These are phyloP conservation scores for Epichloe sibirici DNA, from an alignment of 2,329 filamentous ascomycete species.

Conservation along the genomic window DNA sequence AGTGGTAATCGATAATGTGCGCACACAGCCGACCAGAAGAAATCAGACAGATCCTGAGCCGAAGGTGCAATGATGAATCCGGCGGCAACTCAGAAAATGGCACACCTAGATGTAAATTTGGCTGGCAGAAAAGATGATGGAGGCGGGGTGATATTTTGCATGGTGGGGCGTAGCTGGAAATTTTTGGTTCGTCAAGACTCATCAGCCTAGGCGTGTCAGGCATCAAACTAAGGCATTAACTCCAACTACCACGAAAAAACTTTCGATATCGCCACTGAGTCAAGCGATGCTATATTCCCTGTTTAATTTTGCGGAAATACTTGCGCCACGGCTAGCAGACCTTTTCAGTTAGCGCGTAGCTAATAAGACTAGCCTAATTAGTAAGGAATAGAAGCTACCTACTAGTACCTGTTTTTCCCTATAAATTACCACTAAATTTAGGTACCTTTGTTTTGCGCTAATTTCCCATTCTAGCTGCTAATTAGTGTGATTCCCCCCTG, in stretches of 20 bases:
- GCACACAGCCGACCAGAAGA: background rate
- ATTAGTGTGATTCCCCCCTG: no score
- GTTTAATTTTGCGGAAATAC: no score
- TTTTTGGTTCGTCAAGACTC: slow-evolving; percentile 19
- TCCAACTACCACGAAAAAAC: background rate
- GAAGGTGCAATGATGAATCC: slow-evolving; percentile 6
- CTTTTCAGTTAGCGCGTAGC: no score
- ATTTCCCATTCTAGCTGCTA: no score
- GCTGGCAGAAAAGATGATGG: slow-evolving; percentile 9
- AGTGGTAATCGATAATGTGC: background rate
- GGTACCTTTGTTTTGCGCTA: no score
- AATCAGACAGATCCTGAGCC: slow-evolving; percentile 7
- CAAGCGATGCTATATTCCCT: no score
- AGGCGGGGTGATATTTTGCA: slow-evolving; percentile 29
- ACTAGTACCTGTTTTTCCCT: no score
- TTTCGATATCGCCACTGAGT: background rate
- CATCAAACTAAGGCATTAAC: slow-evolving; percentile 25
- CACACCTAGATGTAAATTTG: background rate
- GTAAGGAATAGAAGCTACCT: no score
- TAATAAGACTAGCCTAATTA: no score
- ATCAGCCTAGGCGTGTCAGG: slow-evolving; percentile 15
- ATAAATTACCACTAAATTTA: no score
- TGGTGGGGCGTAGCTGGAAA: slow-evolving; percentile 26
- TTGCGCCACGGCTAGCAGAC: no score
- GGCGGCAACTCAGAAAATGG: slow-evolving; percentile 11